phyloP scores from a whole-genome alignment of 345 rosid genomes.

The Gossypium arboreum region DNA sequence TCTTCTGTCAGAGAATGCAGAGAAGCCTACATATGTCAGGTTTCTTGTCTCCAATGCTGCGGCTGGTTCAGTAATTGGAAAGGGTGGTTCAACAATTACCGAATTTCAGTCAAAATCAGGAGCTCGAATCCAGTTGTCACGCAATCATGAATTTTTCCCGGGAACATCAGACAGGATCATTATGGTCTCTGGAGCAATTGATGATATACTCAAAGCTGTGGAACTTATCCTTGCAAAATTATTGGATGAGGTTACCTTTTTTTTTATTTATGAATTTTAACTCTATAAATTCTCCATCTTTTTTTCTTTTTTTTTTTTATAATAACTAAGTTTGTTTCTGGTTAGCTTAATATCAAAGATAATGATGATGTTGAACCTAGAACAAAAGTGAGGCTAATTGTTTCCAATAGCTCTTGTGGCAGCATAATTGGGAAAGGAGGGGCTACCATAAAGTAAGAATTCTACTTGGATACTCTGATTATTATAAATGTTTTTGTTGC shows the following conservation, averaged over 20 bases:
- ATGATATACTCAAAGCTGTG: constrained; percentile 72
- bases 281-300: not conserved
- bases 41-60: constrained; percentile 97
- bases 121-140: constrained; percentile 92
- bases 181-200: constrained; percentile 72
- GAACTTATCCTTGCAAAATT: constrained; percentile 85
- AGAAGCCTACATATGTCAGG: constrained; percentile 75
- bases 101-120: constrained; percentile 95
- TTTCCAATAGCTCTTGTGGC: constrained; percentile 95
- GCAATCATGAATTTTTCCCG: constrained; percentile 88
- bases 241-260: constrained; percentile 70
- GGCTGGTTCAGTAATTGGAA: constrained; percentile 98
- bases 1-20: constrained; percentile 51
- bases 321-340: constrained; percentile 18
- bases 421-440: constrained; percentile 99
- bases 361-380: constrained; percentile 77
- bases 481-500: constrained; percentile 7
- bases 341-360: constrained; percentile 70
- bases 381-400: constrained; percentile 81
- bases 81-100: constrained; percentile 94
- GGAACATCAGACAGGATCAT: constrained; percentile 95
- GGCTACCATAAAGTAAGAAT: constrained; percentile 80
- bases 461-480: constrained; percentile 18
- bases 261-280: not conserved
- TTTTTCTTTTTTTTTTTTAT: not conserved